phyloP scores from a whole-genome alignment of 192 early-diverging fungal species.

The Backusella macrospora region DNA sequence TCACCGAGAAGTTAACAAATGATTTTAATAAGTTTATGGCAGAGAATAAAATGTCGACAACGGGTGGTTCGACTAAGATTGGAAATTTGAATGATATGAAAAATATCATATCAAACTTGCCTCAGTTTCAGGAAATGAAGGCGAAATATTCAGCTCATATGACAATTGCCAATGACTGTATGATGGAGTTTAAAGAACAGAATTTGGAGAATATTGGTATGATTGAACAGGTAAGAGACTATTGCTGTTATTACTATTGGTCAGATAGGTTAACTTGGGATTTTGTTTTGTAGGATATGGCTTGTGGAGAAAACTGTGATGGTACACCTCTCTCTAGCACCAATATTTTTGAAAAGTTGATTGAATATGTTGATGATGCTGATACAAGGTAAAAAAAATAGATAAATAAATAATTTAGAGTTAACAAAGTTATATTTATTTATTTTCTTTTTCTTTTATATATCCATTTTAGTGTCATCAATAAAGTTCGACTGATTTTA shows the following conservation, averaged over 20 bases:
- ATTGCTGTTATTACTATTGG: too few species aligned
- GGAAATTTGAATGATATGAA: conserved; percentile 78
- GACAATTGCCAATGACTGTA: conserved; percentile 84
- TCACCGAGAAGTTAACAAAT: conserved; percentile 69
- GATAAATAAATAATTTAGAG: background rate
- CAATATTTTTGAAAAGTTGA: conserved; percentile 46
- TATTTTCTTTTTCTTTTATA: background rate
- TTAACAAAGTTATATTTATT: background rate
- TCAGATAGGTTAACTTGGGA: too few species aligned
- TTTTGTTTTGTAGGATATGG: conserved; percentile 59
- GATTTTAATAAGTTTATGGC: conserved; percentile 79
- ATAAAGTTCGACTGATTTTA: conserved; percentile 80
- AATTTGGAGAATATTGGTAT: conserved; percentile 71
- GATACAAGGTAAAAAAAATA: conserved; percentile 49
- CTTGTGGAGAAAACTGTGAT: conserved; percentile 79
- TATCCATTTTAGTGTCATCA: conserved; percentile 49
- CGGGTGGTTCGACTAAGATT: conserved; percentile 28
- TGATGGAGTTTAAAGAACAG: conserved; percentile 71
- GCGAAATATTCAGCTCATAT: conserved; percentile 80
- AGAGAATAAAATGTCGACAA: conserved; percentile 68
- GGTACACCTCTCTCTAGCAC: conserved; percentile 42
- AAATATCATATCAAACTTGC: conserved; percentile 78
- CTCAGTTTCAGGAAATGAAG: conserved; percentile 89
- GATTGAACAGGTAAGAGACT: conserved; percentile 70
- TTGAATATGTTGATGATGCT: conserved; percentile 77